These are phyloP conservation scores for Diplocarpon mali DNA, from an alignment of 2,329 filamentous ascomycete species.

Conservation along the genomic window DNA sequence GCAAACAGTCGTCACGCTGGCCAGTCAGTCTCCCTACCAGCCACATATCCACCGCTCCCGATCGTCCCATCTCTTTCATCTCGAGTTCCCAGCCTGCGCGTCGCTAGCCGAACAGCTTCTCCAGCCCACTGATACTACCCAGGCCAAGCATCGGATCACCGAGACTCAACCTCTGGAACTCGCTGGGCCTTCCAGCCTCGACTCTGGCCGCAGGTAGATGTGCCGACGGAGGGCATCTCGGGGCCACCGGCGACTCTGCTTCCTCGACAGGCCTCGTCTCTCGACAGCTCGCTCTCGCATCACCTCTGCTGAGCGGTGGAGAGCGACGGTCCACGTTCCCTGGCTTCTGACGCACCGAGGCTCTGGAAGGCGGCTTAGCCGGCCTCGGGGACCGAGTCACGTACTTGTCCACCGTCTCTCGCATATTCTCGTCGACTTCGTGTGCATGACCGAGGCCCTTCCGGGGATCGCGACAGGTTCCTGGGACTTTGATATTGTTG, in stretches of 20 bases:
- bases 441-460: slow-evolving; percentile 10
- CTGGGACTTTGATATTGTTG: slow-evolving; percentile 13
- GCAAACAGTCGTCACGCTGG: too few species aligned
- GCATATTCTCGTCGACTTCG: slow-evolving; percentile 16
- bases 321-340: background rate
- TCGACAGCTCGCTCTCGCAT: background rate
- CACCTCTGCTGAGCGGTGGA: background rate
- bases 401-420: slow-evolving; percentile 15
- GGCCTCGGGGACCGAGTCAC: slow-evolving; percentile 8
- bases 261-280: background rate
- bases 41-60: background rate
- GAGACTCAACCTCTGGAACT: slow-evolving; percentile 17
- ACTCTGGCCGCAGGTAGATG: background rate
- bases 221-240: slow-evolving; percentile 4
- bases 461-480: slow-evolving; percentile 10
- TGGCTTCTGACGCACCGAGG: background rate
- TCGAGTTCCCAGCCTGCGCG: background rate
- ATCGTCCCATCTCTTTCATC: background rate
- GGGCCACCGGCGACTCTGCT: background rate
- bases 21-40: too few species aligned
- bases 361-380: slow-evolving; percentile 3
- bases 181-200: background rate
- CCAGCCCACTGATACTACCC: slow-evolving; percentile 9
- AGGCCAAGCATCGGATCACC: slow-evolving; percentile 15
- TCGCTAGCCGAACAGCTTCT: slow-evolving; percentile 5